These are phyloP conservation scores for Eremothecium gossypii DNA, from an alignment of 1,139 yeast genomes.

Conservation along the genomic window DNA sequence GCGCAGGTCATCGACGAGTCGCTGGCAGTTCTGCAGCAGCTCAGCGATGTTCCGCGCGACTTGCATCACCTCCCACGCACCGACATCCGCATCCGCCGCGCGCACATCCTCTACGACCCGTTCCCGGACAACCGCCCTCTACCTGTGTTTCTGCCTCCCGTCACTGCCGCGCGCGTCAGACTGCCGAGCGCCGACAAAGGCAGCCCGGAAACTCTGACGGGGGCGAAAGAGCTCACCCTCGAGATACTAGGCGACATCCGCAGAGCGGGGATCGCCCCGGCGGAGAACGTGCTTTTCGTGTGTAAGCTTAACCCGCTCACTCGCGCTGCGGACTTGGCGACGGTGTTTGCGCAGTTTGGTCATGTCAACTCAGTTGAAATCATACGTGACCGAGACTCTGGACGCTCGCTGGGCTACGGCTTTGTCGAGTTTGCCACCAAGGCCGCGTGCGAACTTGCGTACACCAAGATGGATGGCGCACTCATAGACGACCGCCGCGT, in stretches of 20 bases:
- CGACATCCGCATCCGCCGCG: conserved; percentile 46
- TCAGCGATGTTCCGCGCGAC: conserved; percentile 37
- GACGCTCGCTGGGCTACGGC: conserved; percentile 49
- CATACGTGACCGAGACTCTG: conserved; percentile 38
- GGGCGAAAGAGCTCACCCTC: conserved; percentile 48
- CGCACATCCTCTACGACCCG: conserved; percentile 47
- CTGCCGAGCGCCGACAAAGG: conserved; percentile 16
- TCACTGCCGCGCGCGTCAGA: conserved; percentile 12
- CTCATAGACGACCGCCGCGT: conserved; percentile 56
- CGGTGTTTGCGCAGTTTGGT: conserved; percentile 55
- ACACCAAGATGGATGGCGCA: conserved; percentile 49
- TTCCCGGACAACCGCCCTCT: conserved; percentile 35
- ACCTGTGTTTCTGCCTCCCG: conserved; percentile 11
- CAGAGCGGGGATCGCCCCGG: conserved; percentile 47
- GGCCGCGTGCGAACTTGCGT: conserved; percentile 50
- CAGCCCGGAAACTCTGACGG: conserved; percentile 23
- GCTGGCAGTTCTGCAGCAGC: conserved; percentile 36
- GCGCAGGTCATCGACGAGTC: conserved; percentile 47
- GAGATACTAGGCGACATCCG: conserved; percentile 63
- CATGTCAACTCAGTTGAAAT: conserved; percentile 42
- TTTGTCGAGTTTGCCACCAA: conserved; percentile 47
- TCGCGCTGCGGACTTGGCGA: conserved; percentile 41
- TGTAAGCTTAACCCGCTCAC: conserved; percentile 59
- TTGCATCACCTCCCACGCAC: conserved; percentile 34
- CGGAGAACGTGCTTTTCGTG: conserved; percentile 52